Percentiles rank a stretch among this genome's conserved stretches.
Conservation (phyloP, 2,329 filamentous ascomycete species). For the Aulographum hederae region DNA sequence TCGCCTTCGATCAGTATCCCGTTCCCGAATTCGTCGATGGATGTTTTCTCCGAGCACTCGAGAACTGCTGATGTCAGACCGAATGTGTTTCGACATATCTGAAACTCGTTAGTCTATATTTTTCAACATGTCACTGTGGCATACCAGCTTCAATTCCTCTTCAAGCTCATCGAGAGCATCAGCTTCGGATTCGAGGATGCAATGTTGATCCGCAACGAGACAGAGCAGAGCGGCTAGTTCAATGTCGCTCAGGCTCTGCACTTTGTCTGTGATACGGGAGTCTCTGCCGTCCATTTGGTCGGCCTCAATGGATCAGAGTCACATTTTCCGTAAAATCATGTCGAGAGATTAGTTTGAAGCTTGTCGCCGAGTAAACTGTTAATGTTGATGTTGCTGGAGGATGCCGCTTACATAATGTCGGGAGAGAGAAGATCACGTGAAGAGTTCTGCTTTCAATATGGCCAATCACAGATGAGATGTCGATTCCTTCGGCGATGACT, state of each 20-base stretch:
- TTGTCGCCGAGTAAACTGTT: too few relatives aligned
- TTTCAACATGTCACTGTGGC: conserved; percentile 5
- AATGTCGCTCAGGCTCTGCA: conserved; percentile 67
- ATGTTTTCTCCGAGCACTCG: conserved; percentile 53
- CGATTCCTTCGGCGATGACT: too few relatives aligned
- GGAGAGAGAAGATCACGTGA: too few relatives aligned
- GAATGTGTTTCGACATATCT: conserved; percentile 56
- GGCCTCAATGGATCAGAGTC: too few relatives aligned
- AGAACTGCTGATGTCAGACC: conserved; percentile 51
- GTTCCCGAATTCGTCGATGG: conserved; percentile 63
- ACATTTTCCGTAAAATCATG: too few relatives aligned
- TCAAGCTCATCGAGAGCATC: conserved; percentile 48
- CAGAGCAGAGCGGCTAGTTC: conserved; percentile 75
- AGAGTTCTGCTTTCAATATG: too few relatives aligned
- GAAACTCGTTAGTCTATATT: conserved; percentile 1
- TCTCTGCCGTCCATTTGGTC: too few relatives aligned
- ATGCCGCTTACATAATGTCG: too few relatives aligned
- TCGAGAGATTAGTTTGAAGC: too few relatives aligned
- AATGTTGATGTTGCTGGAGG: too few relatives aligned
- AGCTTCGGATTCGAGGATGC: conserved; percentile 59
- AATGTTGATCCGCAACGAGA: conserved; percentile 68
- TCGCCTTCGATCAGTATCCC: conserved; percentile 37
- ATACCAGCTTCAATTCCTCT: conserved; percentile 54
- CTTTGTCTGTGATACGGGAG: too few relatives aligned
- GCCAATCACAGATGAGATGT: too few relatives aligned